phyloP scores from a whole-genome alignment of 768 basidiomycete genomes.

The Lanmaoa pseudosensibilis region DNA sequence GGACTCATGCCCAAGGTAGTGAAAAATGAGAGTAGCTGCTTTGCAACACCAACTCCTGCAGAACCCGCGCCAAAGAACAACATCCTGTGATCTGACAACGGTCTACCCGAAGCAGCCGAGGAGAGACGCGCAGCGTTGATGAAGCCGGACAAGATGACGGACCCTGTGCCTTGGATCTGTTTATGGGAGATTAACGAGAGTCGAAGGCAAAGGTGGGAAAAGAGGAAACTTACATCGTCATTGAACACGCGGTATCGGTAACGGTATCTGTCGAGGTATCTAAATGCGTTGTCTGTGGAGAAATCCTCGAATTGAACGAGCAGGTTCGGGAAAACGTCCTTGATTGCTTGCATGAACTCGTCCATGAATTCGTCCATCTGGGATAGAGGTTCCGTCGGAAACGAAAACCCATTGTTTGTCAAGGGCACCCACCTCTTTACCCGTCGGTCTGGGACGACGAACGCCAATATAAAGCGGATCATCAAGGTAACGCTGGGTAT shows the following conservation, averaged over 20 bases:
- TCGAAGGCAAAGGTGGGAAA: no score
- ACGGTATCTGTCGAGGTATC: constrained; percentile 65
- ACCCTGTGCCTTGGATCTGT: constrained; percentile 71
- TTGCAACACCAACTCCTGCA: constrained; percentile 55
- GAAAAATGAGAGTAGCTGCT: constrained; percentile 50
- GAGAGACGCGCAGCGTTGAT: constrained; percentile 68
- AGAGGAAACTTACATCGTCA: constrained; percentile 56
- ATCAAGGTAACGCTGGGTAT: constrained; percentile 61
- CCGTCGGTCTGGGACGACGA: constrained; percentile 50
- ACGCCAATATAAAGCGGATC: constrained; percentile 79
- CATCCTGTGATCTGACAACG: constrained; percentile 50
- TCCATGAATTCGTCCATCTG: constrained; percentile 76
- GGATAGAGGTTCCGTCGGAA: neutral
- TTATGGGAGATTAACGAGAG: neutral
- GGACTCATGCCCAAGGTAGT: constrained; percentile 55
- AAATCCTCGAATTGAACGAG: constrained; percentile 80
- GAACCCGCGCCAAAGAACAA: constrained; percentile 59
- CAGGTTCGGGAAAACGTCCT: constrained; percentile 60
- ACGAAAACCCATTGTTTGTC: neutral
- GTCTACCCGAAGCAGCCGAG: constrained; percentile 43
- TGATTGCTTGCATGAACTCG: constrained; percentile 71
- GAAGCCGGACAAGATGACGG: constrained; percentile 75
- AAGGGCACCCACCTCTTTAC: constrained; percentile 44
- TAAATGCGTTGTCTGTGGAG: constrained; percentile 77
- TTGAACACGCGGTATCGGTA: constrained; percentile 63